Evolutionary conservation across 768 basidiomycete genomes (phyloP), one percentile per base, ranked within the genome.

Genomic region (Clitopilus passeckerianus): DNA sequence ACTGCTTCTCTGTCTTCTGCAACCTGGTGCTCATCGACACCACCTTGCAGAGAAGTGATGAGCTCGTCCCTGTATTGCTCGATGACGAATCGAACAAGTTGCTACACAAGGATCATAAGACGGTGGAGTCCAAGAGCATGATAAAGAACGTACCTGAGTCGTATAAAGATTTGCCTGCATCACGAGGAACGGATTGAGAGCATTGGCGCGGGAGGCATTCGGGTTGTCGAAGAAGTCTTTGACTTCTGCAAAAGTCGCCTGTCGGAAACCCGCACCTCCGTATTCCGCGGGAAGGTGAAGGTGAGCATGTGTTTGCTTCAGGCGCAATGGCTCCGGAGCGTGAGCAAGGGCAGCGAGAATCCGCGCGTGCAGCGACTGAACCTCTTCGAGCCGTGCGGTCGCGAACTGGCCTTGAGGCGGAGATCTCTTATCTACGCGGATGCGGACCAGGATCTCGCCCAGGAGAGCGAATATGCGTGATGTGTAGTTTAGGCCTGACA

Each of bases 91-190:
- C 94, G 90, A 59, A 92, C 92, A 54, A 94, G 83, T 93, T 95
- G 93, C 92, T 95, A 30, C 46, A 35, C 23, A 24, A 24, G 56
- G 34, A 16, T 20, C 1, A 33, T n/a, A 34, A 53, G 22, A 18
- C 2, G 33, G 5, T 14, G 23, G 6, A 37, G 35, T 10, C 20
- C 15, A 20, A 54, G 27, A 44, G 27, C 30, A n/a, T 10, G 2
- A 12, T 34, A 52, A 43, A 34, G 18, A 43, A 57, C 80, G 60
- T 62, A 89, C 93, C 83, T 95, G 93, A 10, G 93, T 95, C 65
- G 95, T 93, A 65, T 89, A 95, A 43, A 96, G 77, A 67, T 96
- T 96, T 34, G 90, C 90, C 72, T 95, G 93, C 84, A 93, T 90
- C 33, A 96, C 93, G 33, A 95, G 78, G 79, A 89, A 95, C 18